Percentiles rank a stretch among this genome's conserved stretches.
Evolutionary conservation across 2,329 filamentous ascomycete genomes (phyloP).

Genomic region (Penicillium sp.): DNA sequence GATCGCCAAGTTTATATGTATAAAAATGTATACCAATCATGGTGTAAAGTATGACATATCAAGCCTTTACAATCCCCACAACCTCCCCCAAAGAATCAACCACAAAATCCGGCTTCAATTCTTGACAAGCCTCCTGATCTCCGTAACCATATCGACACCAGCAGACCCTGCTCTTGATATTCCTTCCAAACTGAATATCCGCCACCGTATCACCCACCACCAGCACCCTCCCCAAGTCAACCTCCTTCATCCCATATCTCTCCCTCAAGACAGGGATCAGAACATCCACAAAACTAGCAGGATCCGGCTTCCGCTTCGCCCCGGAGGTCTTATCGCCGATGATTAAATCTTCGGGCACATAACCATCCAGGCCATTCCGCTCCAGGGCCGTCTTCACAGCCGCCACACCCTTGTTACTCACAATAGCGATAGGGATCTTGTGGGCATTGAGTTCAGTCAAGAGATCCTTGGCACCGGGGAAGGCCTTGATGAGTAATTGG

Average conservation of each 20-base stretch:
- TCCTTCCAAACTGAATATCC: conserved; percentile 15
- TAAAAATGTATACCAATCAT: neutral
- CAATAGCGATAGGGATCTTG: conserved; percentile 19
- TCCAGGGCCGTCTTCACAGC: conserved; percentile 18
- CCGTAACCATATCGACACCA: conserved; percentile 20
- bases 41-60: neutral
- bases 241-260: neutral
- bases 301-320: conserved; percentile 17
- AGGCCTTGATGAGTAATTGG: conserved; percentile 20
- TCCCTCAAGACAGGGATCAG: conserved; percentile 14
- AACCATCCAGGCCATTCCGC: conserved; percentile 6
- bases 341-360: conserved; percentile 13
- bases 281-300: conserved; percentile 14
- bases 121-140: conserved; percentile 6
- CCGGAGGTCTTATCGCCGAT: conserved; percentile 18
- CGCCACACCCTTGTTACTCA: conserved; percentile 25
- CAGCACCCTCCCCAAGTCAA: conserved; percentile 1
- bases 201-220: conserved; percentile 19
- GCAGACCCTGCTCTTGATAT: conserved; percentile 12
- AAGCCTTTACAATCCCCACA: conserved; percentile 2
- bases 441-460: conserved; percentile 9
- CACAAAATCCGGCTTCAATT: conserved; percentile 8
- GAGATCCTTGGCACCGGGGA: conserved; percentile 16
- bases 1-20: neutral
- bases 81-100: conserved; percentile 11